Evolutionary conservation across 129 eudicot species (phyloP), one percentile per base, ranked within the genome.

Genomic region (Artemisia annua): DNA sequence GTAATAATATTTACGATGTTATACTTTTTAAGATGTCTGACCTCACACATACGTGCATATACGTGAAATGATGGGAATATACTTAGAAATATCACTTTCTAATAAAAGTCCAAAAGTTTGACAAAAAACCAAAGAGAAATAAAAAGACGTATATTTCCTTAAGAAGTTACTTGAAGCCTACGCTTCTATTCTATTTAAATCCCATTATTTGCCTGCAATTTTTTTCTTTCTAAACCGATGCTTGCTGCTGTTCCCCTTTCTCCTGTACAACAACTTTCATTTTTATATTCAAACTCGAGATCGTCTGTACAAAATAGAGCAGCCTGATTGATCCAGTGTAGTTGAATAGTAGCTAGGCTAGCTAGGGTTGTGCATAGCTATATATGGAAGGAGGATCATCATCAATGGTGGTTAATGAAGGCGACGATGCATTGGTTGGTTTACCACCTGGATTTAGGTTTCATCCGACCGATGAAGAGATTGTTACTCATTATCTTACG

Each of bases 401-500:
- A 30, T 30, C 82, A 61, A 63, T 58, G 78, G 82, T 48, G 46
- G 78, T 66, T 28, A 78, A 72, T 48, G 82, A 72, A 17, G 82
- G 78, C 15, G 82, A 78, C 18, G 82, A 71, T 8, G 73, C 78
- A 26, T 63, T 66, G 63, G 26, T 76, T 30, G 80, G 83, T 52
- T 75, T 90, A 48, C 96, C 96, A 11, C 93, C 96, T 0, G 96
- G 96, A 8, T 90, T 87, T 43, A 69, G 96, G 48, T 90, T 90
- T 11, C 96, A 90, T 81, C 96, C 96, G 4, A 90, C 96, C 2
- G 96, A 90, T 57, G 93, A 87, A 11, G 96, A 90, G 75, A 85
- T 90, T 13, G 51, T 90, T 22, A 81, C 85, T 78, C 87, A 87
- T 72, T 90, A 90, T 79, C 88, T 90, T 3, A 77, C 83, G 19